Base-by-base conservation (phyloP, 164 flowering plant genomes). In the Aristolochia fimbriata region DNA sequence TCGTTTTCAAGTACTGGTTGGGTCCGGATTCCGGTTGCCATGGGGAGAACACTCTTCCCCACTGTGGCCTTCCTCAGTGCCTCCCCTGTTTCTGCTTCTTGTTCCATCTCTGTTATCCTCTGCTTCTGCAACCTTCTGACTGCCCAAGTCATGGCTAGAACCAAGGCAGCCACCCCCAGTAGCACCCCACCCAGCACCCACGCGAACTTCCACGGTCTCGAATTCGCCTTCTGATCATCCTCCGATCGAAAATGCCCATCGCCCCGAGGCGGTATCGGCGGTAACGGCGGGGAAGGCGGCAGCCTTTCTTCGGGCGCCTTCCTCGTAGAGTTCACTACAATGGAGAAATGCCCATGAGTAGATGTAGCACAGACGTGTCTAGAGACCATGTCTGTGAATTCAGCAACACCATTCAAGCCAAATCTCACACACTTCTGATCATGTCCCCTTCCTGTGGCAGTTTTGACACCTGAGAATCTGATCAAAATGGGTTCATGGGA, bases 321-420 rank as follows among this genome's bases (percentile, higher is more conserved):
- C 25, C 81, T 79, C 31, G 59, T 60, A 1, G 76, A 73, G 65
- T 81, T 78, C 15, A 47, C 53, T 9, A 73, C 77, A 56, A 79
- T 87, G 5, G 89, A 70, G 68, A 86, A 90, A 76, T 90, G 97
- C 27, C 97, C 97, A 52, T 78, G 93, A 15, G 67, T 51, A 14
- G 55, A 14, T 6, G 81, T 64, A 1, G 76, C 73, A 64, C 97
- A 90, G 12, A 63, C 57, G 48, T 78, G 76, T 3, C 70, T 76
- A 0, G 77, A 58, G 21, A 22, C 16, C 19, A 37, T 22, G 65
- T 74, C 70, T 73, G 78, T 79, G 65, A 87, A 81, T 43, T 53
- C 70, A 6, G 66, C 61, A 15, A 41, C 48, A 52, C 93, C 93
- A 14, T 77, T 53, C 31, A 81, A 58, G 71, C 77, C 85, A 74